A percentile compares a stretch with the other conserved stretches of the same genome.
These are phyloP conservation scores for Boletus semigastroideus DNA, from an alignment of 1,284 basidiomycete genomes.

Conservation along the genomic window DNA sequence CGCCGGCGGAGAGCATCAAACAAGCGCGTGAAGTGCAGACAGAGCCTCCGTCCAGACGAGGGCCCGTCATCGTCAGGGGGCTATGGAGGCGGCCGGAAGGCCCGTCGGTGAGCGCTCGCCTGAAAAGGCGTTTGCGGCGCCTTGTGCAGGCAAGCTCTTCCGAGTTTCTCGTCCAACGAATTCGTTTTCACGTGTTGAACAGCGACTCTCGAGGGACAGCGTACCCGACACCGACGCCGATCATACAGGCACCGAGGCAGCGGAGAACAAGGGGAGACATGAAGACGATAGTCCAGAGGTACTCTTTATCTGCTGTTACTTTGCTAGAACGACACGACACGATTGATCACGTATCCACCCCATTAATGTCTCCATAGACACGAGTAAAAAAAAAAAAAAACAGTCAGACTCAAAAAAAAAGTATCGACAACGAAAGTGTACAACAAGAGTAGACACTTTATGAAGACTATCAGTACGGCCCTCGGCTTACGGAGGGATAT, in stretches of 20 bases:
- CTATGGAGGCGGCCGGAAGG: conserved; percentile 16
- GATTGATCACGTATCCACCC: conserved; percentile 6
- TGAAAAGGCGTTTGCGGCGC: conserved; percentile 12
- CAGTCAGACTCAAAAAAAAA: conserved; percentile 1
- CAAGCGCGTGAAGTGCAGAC: conserved; percentile 11
- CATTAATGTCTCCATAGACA: not conserved
- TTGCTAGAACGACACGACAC: conserved; percentile 19
- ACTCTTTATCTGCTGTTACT: conserved; percentile 30
- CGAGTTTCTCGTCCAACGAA: not conserved
- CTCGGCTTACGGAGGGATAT: conserved; percentile 4
- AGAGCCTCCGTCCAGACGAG: not conserved
- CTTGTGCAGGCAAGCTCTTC: conserved; percentile 18
- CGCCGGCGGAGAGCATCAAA: not conserved
- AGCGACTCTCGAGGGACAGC: conserved; percentile 11
- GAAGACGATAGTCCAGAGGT: conserved; percentile 22
- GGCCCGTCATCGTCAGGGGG: conserved; percentile 5
- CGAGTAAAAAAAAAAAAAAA: no score
- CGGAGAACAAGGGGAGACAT: conserved; percentile 1
- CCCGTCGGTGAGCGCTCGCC: not conserved
- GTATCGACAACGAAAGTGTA: conserved; percentile 13
- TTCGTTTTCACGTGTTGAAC: conserved; percentile 1
- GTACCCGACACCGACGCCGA: not conserved
- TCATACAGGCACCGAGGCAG: not conserved
- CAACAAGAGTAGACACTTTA: conserved; percentile 13
- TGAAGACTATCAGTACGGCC: conserved; percentile 3